Base-by-base conservation (phyloP, 2,329 filamentous ascomycete genomes). In the Stemphylium vesicarium region DNA sequence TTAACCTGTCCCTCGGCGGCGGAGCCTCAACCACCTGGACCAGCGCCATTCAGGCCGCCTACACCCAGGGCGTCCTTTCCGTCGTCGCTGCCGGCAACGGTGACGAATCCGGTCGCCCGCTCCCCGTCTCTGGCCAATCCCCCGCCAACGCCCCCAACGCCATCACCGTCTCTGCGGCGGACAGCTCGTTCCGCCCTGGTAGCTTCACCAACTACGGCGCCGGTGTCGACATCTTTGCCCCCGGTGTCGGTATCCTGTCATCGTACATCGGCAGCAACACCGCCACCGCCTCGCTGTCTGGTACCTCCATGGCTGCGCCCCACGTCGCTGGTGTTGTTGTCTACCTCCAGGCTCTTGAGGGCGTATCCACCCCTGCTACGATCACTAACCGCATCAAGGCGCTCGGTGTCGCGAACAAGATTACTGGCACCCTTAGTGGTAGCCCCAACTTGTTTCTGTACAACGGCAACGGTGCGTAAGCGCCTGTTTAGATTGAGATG, bases 221-320 rank as follows among this genome's bases (percentile, higher is more conserved):
- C 24, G n/a, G 36, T 2, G 69, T 76, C 32, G 69, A 73, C 32
- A 62, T 75, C 11, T 72, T 64, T 26, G 73, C 70, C 4, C 73
- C 74, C 1, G 74, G 74, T 7, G 62, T 62, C 11, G 54, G 62
- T 7, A 68, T 76, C 29, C 70, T 75, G 1, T 81, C 77, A 56
- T 75, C 83, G 15, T 84, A 60, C 59, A 50, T 50, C 26, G 53
- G 77, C 16, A 67, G 70, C 38, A 32, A 37, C 4, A 52, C 50
- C 2, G 37, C 26, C 3, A 41, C 39, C 20, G 29, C 26, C 39
- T 44, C 40, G 18, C 35, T 65, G 8, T 60, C 52, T 0, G 66
- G 66, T 13, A 65, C 60, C 4, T 41, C 39, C 4, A 11, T 41
- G 39, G 39, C 39, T 5, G 26, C 22, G 22, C 39, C 39, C 20